Evolutionary conservation across 306 rosid species (phyloP).

Genomic region (barrel medic (Medicago truncatula)): MtrunA17r5.0-ANR NC_053045.1:28052001-28052500

Average conservation of each 20-base stretch:
- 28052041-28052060: too few relatives aligned
- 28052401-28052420: conserved; percentile 10
- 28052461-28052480: conserved; percentile 2
- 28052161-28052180: not conserved
- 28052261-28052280: conserved; percentile 5
- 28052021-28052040: too few relatives aligned
- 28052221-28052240: not conserved
- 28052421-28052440: not conserved
- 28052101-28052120: too few relatives aligned
- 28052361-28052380: not conserved
- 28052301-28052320: not conserved
- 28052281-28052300: not conserved
- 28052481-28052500: conserved; percentile 31
- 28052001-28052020: not conserved
- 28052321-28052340: not conserved
- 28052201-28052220: not conserved
- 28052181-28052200: not conserved
- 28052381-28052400: not conserved
- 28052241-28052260: conserved; percentile 24
- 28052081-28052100: too few relatives aligned
- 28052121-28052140: too few relatives aligned
- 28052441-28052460: not conserved
- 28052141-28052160: too few relatives aligned
- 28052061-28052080: too few relatives aligned
- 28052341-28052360: not conserved